Evolutionary conservation across 352 stramenopile genomes (phyloP).

Genomic region (Phytopythium litorale): DNA sequence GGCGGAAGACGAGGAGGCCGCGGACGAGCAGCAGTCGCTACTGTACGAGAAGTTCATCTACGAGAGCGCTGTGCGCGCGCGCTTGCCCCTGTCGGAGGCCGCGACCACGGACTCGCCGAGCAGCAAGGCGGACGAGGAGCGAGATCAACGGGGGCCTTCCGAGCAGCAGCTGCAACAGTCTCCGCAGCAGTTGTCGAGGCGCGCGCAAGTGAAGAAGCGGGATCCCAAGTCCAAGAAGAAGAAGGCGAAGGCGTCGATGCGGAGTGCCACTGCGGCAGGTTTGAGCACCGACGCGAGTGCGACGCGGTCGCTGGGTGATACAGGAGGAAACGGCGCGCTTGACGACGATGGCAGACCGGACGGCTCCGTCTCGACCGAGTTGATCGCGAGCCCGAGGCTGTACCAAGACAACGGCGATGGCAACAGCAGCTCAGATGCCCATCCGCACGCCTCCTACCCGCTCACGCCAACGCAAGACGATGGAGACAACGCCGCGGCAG

Average conservation of each 20-base stretch:
- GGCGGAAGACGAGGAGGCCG: conserved; percentile 19
- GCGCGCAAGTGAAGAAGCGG: background rate
- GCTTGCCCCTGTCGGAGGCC: conserved; percentile 15
- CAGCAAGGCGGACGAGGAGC: conserved; percentile 8
- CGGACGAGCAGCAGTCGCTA: conserved; percentile 28
- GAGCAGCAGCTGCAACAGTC: background rate
- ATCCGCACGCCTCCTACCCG: background rate
- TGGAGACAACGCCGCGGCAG: background rate
- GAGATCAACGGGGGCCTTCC: background rate
- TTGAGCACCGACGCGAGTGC: background rate
- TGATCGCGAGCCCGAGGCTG: background rate
- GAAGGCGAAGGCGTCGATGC: background rate
- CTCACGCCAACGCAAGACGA: background rate
- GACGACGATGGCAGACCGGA: background rate
- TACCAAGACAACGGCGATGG: background rate
- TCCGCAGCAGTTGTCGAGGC: background rate
- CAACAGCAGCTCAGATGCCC: background rate
- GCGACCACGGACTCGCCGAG: conserved; percentile 7
- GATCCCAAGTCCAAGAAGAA: conserved; percentile 3
- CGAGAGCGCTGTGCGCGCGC: conserved; percentile 51
- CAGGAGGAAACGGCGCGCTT: background rate
- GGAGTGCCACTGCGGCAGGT: background rate
- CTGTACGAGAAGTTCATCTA: conserved; percentile 89
- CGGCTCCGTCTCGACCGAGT: background rate
- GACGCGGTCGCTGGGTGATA: background rate